These are phyloP conservation scores for Naganishia randhawae DNA, from an alignment of 768 basidiomycete species.

Conservation along the genomic window DNA sequence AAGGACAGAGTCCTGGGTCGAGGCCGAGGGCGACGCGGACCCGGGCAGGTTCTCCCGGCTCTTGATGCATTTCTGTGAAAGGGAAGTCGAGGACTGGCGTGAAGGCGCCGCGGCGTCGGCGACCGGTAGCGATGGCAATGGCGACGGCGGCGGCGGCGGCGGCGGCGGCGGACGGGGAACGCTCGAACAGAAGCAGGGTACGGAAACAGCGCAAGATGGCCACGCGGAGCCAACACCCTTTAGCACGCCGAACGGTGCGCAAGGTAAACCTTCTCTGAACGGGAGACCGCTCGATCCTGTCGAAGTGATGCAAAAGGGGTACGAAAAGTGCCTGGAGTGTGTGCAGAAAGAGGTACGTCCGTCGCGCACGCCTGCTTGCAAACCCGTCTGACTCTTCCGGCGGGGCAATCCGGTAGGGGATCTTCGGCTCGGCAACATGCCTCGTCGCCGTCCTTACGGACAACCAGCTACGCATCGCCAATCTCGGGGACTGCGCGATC, in stretches of 20 bases:
- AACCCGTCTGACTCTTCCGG: conserved; percentile 30
- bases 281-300: conserved; percentile 51
- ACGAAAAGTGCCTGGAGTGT: conserved; percentile 53
- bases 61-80: conserved; percentile 71
- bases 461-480: conserved; percentile 45
- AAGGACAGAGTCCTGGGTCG: not conserved
- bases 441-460: conserved; percentile 52
- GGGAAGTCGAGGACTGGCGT: conserved; percentile 37
- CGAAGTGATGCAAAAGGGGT: conserved; percentile 55
- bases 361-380: not conserved
- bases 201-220: not conserved
- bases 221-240: too few relatives aligned
- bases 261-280: too few relatives aligned
- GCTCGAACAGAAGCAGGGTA: not conserved
- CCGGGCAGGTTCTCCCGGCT: conserved; percentile 59
- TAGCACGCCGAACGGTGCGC: too few relatives aligned
- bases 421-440: conserved; percentile 54
- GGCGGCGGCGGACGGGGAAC: conserved; percentile 26
- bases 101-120: conserved; percentile 3
- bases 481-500: conserved; percentile 60
- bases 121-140: too few relatives aligned
- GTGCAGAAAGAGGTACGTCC: conserved; percentile 49
- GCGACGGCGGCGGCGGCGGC: too few relatives aligned
- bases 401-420: too few relatives aligned
- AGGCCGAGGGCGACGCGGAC: conserved; percentile 50